Conservation (phyloP, 2,329 filamentous ascomycete genomes). For the Saccharata proteae region DNA sequence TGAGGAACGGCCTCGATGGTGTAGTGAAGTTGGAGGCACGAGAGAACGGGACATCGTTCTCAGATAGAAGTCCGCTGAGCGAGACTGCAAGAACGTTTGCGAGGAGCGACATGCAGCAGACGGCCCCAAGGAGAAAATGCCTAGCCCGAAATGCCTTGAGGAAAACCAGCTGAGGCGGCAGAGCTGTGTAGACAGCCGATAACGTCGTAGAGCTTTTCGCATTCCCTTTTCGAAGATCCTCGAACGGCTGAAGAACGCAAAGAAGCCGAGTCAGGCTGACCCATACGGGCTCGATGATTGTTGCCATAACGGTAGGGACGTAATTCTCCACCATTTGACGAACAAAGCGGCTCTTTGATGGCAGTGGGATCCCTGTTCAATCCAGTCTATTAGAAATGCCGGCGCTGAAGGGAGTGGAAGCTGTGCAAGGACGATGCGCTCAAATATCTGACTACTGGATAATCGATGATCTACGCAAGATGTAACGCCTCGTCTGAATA, state of each 20-base stretch:
- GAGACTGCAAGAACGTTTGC: conserved; percentile 43
- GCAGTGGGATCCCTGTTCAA: conserved; percentile 23
- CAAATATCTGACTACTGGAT: too few species aligned
- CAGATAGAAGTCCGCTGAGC: conserved; percentile 39
- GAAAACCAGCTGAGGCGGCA: conserved; percentile 42
- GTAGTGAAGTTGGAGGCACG: conserved; percentile 6
- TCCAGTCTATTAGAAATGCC: too few species aligned
- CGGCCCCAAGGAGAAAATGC: conserved; percentile 34
- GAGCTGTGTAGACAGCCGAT: conserved; percentile 40
- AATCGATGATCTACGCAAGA: too few species aligned
- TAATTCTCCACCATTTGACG: conserved; percentile 36
- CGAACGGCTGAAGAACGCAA: conserved; percentile 43
- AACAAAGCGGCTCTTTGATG: conserved; percentile 23
- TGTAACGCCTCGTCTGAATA: too few species aligned
- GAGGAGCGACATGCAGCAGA: conserved; percentile 38
- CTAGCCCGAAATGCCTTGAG: conserved; percentile 32
- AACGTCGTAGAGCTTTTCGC: conserved; percentile 19
- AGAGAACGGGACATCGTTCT: conserved; percentile 14
- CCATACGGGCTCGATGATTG: conserved; percentile 46
- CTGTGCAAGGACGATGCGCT: too few species aligned
- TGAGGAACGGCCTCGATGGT: conserved; percentile 8
- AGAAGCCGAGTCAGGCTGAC: conserved; percentile 41
- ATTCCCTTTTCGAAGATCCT: conserved; percentile 34
- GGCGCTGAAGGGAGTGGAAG: too few species aligned
- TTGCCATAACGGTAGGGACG: conserved; percentile 42